A percentile compares a stretch with the other conserved stretches of the same genome.
These are phyloP conservation scores for Dacryopinax spathularia DNA, from an alignment of 768 basidiomycete species.

Conservation along the genomic window DNA sequence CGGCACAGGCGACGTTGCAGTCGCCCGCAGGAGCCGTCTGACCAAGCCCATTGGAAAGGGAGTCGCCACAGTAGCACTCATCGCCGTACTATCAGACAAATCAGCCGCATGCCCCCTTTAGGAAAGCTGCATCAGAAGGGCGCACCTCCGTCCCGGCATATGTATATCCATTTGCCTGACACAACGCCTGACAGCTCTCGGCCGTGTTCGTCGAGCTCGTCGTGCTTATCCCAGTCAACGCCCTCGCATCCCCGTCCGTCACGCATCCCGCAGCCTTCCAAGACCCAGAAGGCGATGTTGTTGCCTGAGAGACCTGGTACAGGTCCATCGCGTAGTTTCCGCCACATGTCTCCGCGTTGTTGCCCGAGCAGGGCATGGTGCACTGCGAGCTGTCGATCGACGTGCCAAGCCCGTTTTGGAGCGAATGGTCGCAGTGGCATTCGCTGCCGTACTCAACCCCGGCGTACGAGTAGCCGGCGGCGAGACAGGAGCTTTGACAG, in stretches of 20 bases:
- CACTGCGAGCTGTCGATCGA: neutral
- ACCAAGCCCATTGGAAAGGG: neutral
- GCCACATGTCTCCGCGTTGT: no score
- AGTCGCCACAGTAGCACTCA: neutral
- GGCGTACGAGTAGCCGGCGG: neutral
- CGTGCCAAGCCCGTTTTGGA: neutral
- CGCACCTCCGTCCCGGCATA: neutral
- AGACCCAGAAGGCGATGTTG: no score
- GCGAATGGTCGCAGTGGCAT: neutral
- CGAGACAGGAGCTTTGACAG: neutral
- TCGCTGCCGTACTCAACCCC: neutral
- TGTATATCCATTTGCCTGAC: neutral
- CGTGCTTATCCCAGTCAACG: no score
- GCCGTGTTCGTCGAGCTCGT: no score
- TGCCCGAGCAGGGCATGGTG: neutral
- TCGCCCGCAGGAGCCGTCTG: neutral
- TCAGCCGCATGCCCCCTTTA: no score
- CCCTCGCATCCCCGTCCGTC: no score
- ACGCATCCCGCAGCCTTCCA: no score
- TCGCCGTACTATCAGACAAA: no score
- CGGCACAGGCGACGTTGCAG: neutral
- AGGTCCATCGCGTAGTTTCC: no score
- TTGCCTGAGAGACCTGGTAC: no score
- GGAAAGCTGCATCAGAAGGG: no score
- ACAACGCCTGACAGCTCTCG: neutral